phyloP scores from a whole-genome alignment of 345 rosid genomes.

The Lepidium africanum region DNA sequence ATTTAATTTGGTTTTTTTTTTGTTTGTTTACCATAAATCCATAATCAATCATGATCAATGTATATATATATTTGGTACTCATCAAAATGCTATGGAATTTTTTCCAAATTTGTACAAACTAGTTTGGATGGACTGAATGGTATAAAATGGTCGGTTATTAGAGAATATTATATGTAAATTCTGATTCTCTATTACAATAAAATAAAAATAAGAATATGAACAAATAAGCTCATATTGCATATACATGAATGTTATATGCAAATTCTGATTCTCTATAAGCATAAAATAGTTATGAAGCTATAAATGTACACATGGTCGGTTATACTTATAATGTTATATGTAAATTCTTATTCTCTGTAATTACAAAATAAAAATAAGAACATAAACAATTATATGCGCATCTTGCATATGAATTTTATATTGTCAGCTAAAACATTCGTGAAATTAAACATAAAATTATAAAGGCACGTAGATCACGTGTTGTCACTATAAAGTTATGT shows the following conservation, averaged over 20 bases:
- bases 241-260: no score
- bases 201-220: no score
- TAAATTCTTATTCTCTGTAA: neutral
- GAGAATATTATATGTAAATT: neutral
- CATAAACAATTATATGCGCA: neutral
- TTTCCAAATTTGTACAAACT: neutral
- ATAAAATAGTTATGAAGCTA: neutral
- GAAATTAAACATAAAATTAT: neutral
- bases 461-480: slow-evolving; percentile 17
- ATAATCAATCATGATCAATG: neutral
- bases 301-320: no score
- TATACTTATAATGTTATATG: neutral
- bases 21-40: no score
- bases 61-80: neutral
- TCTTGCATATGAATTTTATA: neutral
- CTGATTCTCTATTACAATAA: no score
- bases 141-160: no score
- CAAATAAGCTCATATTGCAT: no score
- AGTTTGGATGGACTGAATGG: neutral
- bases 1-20: neutral
- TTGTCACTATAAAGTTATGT: slow-evolving; percentile 2
- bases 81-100: neutral
- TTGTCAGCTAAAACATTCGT: neutral
- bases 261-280: neutral
- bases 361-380: neutral